A percentile compares a stretch with the other conserved stretches of the same genome.
Conservation (phyloP, 2,329 filamentous ascomycete species). For the Hymenoscyphus infarciens region DNA sequence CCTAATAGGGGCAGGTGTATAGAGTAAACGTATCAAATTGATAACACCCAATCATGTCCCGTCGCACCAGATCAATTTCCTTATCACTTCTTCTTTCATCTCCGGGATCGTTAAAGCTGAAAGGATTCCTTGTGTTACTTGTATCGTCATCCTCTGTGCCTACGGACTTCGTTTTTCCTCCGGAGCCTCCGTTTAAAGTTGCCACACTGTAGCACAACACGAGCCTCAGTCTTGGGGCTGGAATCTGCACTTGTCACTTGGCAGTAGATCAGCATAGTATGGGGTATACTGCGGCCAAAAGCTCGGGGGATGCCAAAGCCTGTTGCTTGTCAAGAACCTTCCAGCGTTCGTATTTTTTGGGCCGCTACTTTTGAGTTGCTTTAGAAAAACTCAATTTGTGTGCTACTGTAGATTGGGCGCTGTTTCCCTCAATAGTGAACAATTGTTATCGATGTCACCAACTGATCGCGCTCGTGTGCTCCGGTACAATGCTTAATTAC, state of each 20-base stretch:
- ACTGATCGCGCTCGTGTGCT: background rate
- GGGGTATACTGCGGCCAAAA: background rate
- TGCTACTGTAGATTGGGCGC: background rate
- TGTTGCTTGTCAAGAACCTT: background rate
- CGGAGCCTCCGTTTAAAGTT: background rate
- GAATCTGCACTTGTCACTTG: constrained; percentile 1
- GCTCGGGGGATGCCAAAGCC: background rate
- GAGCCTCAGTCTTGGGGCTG: background rate
- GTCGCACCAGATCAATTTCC: background rate
- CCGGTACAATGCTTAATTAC: background rate
- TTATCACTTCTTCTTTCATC: background rate
- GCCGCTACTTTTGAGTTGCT: background rate
- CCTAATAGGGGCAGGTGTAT: too few relatives aligned
- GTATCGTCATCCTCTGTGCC: background rate
- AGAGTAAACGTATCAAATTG: background rate
- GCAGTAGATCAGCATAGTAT: background rate
- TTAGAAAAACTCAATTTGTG: background rate
- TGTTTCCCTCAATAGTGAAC: background rate
- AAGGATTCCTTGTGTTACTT: background rate
- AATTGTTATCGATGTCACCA: background rate
- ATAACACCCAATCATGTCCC: background rate
- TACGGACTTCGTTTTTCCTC: background rate
- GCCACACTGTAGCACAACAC: background rate
- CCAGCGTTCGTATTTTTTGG: background rate
- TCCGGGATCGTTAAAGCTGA: background rate